Evolutionary conservation across 768 basidiomycete species (phyloP), one percentile per base, ranked within the genome.

Genomic region (Xerocomellus amylosporus): DNA sequence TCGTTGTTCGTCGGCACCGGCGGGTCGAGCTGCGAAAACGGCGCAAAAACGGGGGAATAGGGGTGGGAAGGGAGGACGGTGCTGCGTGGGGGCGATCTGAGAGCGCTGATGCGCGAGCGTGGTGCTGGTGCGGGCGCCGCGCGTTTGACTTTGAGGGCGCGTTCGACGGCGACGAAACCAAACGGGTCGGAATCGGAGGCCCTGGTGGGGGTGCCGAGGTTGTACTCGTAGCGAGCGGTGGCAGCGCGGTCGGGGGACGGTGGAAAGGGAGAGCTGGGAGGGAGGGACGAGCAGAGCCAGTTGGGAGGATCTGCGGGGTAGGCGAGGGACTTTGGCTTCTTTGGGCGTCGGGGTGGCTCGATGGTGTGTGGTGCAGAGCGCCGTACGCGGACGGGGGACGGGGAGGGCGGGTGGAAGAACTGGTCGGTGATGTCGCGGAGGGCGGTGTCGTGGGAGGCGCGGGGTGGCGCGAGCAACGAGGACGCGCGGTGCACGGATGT

Each of bases 91-190:
- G 60, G 62, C 7, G 64, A 62, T 53, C 57, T 61, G 49, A 58
- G 41, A 46, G 37, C 22, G 34, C 60, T 55, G 54, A 40, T 22
- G 20, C 59, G 56, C 48, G 46, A 38, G 14, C 8, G 43, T 26
- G 54, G 43, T 26, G 54, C 58, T 8, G 53, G 62, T 6, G 45
- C 41, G 43, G 47, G 58, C 2, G 47, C 49, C 5, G 64, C 58
- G 7, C 79, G 78, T 39, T 75, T 70, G 2, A 66, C 73, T 59
- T 79, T 80, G 56, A 83, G 63, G 46, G 75, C 78, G 47, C 72
- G 74, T 63, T 84, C 82, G 1, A 80, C 74, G 17, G 81, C 79
- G 31, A 81, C 71, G 56, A 84, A 83, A 0, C 82, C 83, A 55
- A 84, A 84, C 0, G 81, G 82, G 55, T 84, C 82, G 0, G 79